Conservation (phyloP, 2,329 filamentous ascomycete genomes). For the Aspergillus pseudotamarii region DNA sequence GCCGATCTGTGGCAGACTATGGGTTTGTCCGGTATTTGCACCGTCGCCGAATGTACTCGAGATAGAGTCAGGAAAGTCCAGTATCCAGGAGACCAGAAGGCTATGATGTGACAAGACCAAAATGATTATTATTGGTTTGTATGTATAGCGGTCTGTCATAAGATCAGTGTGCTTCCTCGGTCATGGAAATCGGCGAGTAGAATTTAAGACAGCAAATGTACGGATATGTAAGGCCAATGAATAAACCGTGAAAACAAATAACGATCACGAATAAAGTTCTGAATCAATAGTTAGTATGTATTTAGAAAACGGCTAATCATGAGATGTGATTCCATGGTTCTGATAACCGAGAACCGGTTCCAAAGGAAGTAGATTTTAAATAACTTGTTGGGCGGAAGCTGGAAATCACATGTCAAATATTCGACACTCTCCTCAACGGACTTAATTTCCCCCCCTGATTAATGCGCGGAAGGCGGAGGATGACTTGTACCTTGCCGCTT, state of each 20-base stretch:
- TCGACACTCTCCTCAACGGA: conserved; percentile 4
- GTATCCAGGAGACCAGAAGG: conserved; percentile 39
- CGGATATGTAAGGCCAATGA: not conserved
- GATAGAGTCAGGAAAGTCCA: conserved; percentile 37
- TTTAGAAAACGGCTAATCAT: not conserved
- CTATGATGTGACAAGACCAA: conserved; percentile 31
- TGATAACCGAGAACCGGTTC: not conserved
- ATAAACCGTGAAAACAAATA: not conserved
- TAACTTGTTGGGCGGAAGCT: conserved; percentile 18
- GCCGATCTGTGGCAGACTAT: conserved; percentile 60
- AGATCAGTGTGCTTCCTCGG: not conserved
- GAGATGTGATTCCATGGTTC: not conserved
- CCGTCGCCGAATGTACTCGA: conserved; percentile 38
- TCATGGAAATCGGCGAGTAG: not conserved
- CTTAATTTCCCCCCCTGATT: not conserved
- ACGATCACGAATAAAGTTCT: not conserved
- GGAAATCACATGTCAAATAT: conserved; percentile 22
- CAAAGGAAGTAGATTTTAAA: not conserved
- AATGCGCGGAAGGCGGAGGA: not conserved
- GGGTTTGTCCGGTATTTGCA: conserved; percentile 55
- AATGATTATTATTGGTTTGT: not conserved
- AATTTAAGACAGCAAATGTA: not conserved
- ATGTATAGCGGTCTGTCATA: not conserved
- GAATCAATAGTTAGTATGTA: not conserved
- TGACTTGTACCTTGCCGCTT: conserved; percentile 5